phyloP scores from a whole-genome alignment of 306 rosid species.

The Cucumis melo region DNA sequence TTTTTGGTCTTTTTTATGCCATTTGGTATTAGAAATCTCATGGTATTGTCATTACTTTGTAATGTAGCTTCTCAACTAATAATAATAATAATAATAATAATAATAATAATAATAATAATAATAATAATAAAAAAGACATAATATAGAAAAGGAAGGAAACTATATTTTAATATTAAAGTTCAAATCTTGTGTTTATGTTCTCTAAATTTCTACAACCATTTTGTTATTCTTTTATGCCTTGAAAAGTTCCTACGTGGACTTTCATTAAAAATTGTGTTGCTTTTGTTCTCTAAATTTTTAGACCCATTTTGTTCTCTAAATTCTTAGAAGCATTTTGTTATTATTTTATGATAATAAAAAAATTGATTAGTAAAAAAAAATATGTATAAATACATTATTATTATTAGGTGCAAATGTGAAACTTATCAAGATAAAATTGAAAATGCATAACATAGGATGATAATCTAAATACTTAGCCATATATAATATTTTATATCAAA shows the following conservation, averaged over 20 bases:
- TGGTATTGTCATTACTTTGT: background rate
- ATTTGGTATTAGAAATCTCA: background rate
- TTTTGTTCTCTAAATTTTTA: too few species aligned
- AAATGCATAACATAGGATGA: background rate
- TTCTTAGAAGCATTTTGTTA: too few species aligned
- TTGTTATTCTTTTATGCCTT: background rate
- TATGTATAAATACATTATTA: too few species aligned
- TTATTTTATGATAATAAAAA: too few species aligned
- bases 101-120: background rate
- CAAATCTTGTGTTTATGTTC: background rate
- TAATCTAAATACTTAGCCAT: background rate
- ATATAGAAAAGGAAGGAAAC: background rate
- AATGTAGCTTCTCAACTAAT: background rate
- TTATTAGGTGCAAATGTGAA: background rate
- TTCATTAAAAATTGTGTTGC: too few species aligned
- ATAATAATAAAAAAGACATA: too few species aligned
- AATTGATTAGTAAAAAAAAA: too few species aligned
- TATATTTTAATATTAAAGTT: background rate
- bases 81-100: background rate
- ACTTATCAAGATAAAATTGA: background rate
- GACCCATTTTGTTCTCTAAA: too few species aligned
- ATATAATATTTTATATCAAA: background rate
- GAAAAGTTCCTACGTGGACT: too few species aligned
- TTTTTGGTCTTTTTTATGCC: background rate
- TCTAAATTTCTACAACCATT: background rate